Base-by-base conservation (phyloP, 345 rosid species). In the Jatropha curcas region DNA sequence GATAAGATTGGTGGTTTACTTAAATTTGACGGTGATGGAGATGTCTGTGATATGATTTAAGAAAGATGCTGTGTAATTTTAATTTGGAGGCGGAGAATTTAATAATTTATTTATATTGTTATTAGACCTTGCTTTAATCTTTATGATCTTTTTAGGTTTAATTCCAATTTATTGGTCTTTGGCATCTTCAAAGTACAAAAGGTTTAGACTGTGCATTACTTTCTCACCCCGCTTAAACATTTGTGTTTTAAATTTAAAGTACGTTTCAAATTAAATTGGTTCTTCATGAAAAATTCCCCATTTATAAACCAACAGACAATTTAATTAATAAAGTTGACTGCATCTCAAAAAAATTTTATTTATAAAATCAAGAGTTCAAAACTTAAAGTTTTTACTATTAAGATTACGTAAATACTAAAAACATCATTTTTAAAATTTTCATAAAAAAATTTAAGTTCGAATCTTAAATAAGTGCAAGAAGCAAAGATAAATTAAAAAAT, bases 161-260 rank as follows among this genome's bases (percentile, higher is more conserved):
- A n/a, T 9, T 60, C 17, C n/a, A 60, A 34, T 60, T 9, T 35
- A 19, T 45, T 45, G 20, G 7, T 27, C 31, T 16, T 14, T 64
- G 27, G 69, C 45, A 45, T 65, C 55, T 27, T 16, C 16, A 14
- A 43, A 43, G 45, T 16, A 22, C 19, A 14, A 53, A 16, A 27
- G 72, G 6, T 30, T 20, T 33, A 22, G 28, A 50, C 10, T 59
- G 13, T 48, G 41, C 12, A 14, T 30, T 46, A 16, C 46, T 31
- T 71, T 71, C 10, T 31, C 45, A 70, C 8, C 73, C 74, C 74
- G 66, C 67, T 46, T 43, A 33, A 61, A 31, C 30, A n/a, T 68
- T 56, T 58, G 41, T 9, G 30, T 61, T 71, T 71, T 13, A 52
- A 31, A 51, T 0, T 46, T 41, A 41, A 41, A 41, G 45, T 41